phyloP scores from a whole-genome alignment of 768 basidiomycete genomes.

The Mycena epipterygia region DNA sequence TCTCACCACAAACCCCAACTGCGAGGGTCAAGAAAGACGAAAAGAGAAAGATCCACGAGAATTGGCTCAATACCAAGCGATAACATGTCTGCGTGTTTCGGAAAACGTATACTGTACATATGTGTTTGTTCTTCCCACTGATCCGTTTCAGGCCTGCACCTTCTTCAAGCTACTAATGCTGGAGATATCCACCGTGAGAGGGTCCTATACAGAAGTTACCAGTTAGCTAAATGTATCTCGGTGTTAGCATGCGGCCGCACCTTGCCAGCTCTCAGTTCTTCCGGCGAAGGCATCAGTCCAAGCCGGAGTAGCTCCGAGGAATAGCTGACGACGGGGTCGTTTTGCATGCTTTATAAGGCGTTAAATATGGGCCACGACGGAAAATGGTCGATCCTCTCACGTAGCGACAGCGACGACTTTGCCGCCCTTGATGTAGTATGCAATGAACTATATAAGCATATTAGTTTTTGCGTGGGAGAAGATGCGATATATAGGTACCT shows the following conservation, averaged over 20 bases:
- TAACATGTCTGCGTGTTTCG: neutral
- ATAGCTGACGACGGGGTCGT: slow-evolving; percentile 84
- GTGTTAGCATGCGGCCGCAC: slow-evolving; percentile 49
- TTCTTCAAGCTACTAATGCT: slow-evolving; percentile 44
- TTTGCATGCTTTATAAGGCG: slow-evolving; percentile 71
- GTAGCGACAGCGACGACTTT: slow-evolving; percentile 78
- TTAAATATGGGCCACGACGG: neutral
- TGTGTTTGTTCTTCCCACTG: slow-evolving; percentile 1
- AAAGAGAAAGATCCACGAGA: too few species aligned
- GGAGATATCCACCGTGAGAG: slow-evolving; percentile 32
- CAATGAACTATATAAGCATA: slow-evolving; percentile 74
- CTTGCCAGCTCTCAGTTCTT: slow-evolving; percentile 82
- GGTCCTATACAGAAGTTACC: slow-evolving; percentile 16
- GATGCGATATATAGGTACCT: slow-evolving; percentile 58
- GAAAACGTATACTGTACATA: slow-evolving; percentile 12
- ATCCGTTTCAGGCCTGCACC: slow-evolving; percentile 30
- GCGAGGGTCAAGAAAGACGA: too few species aligned
- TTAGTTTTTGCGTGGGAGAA: slow-evolving; percentile 5
- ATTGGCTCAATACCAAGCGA: too few species aligned
- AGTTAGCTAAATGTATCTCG: neutral
- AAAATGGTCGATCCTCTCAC: slow-evolving; percentile 46
- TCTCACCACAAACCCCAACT: too few species aligned
- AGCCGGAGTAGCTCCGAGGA: slow-evolving; percentile 84
- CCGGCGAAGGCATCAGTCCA: slow-evolving; percentile 83
- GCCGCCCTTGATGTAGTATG: slow-evolving; percentile 79